Base-by-base conservation (phyloP, 1,284 basidiomycete genomes). In the Ustilago xerochloae region DNA sequence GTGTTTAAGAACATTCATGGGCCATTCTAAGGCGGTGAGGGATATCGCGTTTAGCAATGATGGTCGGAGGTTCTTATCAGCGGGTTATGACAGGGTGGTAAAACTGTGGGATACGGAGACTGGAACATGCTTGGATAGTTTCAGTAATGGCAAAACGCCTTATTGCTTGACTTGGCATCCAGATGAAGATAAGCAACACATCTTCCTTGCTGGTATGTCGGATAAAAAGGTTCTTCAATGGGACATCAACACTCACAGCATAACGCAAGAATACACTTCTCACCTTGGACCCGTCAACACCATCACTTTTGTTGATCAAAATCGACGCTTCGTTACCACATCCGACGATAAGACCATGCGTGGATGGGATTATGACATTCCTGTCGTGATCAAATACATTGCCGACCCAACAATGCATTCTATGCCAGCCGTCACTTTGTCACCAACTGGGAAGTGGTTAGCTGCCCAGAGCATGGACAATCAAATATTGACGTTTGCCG, bases 171-270 rank as follows among this genome's bases (percentile, higher is more conserved):
- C 91, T 60, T 99, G 97, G 87, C 92, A 99, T 85, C 97, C 97
- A 6, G 94, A 97, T 83, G 88, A 91, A 53, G 94, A 97, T 81
- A 97, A 98, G 85, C 94, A 97, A 82, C 88, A 98, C 84, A 91
- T 95, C 63, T 99, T 99, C 88, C 87, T 99, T 36, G 94, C 96
- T 41, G 97, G 97, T 74, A 99, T 98, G 95, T 93, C 92, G 53
- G 96, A 99, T 86, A 99, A 98, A 87, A 98, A 98, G 86, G 97
- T 99, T 74, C 92, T 98, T 29, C 96, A 99, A 93, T 99, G 95
- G 84, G 96, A 99, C 84, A 92, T 94, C 82, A 90, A 92, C 81
- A 90, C 92, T 20, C 92, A 91, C 30, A 93, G 97, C 83, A 94
- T 99, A 67, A 92, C 91, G 1, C 97, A 99, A 85, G 96, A 98